Base-by-base conservation (phyloP, 805 yeast genomes). In the Osmozyma mogii region DNA sequence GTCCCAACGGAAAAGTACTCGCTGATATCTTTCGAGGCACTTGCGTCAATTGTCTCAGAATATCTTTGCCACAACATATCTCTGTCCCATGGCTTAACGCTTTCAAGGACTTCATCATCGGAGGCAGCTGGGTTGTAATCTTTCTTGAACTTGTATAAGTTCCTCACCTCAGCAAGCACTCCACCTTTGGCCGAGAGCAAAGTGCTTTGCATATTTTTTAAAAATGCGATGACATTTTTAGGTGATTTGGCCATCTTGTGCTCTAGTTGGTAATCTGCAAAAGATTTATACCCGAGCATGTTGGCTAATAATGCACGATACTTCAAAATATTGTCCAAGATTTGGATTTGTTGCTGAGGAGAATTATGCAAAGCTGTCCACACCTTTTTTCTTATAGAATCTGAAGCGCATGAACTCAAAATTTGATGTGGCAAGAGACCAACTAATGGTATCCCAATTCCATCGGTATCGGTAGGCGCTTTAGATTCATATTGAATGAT, bases 161-260 rank as follows among this genome's bases (percentile, higher is more conserved):
- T 40, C 31, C 55, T 56, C 8, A 87, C 45, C 53, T 89, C 96
- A 4, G 56, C 44, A 4, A 64, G 52, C 0, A 92, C 83, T 12
- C 69, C 69, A 0, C 44, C 41, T 0, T 41, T 36, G 17, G 30
- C 28, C 11, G 34, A 14, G 67, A 73, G 34, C 49, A 66, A 31
- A 67, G 69, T 38, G 3, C 53, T 50, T 8, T 80, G 72, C 30
- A 88, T 53, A 23, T 77, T 75, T 3, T 62, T 54, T 30, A 92
- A 56, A 41, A 92, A 87, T 7, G 77, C 64, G 37, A 63, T 52
- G 3, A 88, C 98, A 44, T 84, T 76, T 22, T 72, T 74, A 0
- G 96, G 94, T 7, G 57, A 68, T 37, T 76, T 76, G 6, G 95
- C 95, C 95, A 92, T 84, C 52, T 92, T 92, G 37, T 85, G 94